These are phyloP conservation scores for Colletotrichum lindemuthianum DNA, from an alignment of 2,329 filamentous ascomycete species.

Conservation along the genomic window DNA sequence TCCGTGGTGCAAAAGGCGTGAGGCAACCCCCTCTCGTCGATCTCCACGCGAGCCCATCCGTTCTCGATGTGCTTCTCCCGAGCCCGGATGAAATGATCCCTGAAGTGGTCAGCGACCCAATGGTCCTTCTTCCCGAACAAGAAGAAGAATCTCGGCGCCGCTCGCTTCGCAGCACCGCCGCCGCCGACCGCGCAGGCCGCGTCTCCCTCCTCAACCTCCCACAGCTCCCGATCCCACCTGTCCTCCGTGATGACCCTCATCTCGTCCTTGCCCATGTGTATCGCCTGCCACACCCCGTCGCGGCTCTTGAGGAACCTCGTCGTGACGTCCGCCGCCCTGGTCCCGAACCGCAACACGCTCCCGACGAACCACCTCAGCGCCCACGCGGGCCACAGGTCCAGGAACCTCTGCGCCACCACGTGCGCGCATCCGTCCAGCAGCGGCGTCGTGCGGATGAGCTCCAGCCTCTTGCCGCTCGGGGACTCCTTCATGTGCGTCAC, in stretches of 20 bases:
- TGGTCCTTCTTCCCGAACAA: conserved; percentile 70
- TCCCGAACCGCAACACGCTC: conserved; percentile 57
- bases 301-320: conserved; percentile 63
- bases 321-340: conserved; percentile 60
- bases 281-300: conserved; percentile 68
- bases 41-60: conserved; percentile 57
- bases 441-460: conserved; percentile 53
- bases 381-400: conserved; percentile 53
- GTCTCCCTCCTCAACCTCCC: conserved; percentile 52
- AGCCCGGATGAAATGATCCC: conserved; percentile 65
- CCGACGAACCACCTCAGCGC: conserved; percentile 56
- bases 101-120: conserved; percentile 67
- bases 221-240: conserved; percentile 67
- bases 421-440: conserved; percentile 54
- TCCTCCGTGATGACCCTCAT: conserved; percentile 68
- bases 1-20: conserved; percentile 68
- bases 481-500: conserved; percentile 76
- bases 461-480: conserved; percentile 65
- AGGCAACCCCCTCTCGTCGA: conserved; percentile 66
- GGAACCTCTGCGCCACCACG: conserved; percentile 50
- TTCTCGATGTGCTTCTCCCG: conserved; percentile 46
- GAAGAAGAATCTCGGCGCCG: conserved; percentile 63
- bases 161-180: conserved; percentile 11
- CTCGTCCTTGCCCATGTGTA: conserved; percentile 69
- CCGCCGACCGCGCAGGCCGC: conserved; percentile 18